phyloP scores from a whole-genome alignment of 2,329 filamentous ascomycete species.

The Aspergillus tanneri region DNA sequence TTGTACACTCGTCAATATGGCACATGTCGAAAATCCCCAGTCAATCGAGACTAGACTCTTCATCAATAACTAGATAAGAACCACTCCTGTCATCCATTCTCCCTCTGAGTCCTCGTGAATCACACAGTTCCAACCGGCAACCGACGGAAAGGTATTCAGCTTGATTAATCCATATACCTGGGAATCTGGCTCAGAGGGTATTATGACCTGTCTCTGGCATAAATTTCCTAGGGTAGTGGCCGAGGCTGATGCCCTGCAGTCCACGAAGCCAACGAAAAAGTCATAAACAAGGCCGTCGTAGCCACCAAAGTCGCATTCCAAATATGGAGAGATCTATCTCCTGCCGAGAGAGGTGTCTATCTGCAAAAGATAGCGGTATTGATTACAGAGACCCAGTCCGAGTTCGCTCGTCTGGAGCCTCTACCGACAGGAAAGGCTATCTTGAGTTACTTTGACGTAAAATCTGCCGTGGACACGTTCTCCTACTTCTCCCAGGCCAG shows the following conservation, averaged over 20 bases:
- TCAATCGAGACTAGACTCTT: slow-evolving; percentile 35
- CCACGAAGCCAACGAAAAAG: slow-evolving; percentile 32
- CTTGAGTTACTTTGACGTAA: slow-evolving; percentile 27
- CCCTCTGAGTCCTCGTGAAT: background rate
- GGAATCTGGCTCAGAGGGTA: slow-evolving; percentile 31
- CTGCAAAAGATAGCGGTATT: slow-evolving; percentile 35
- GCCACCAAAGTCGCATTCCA: slow-evolving; percentile 39
- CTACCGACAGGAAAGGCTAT: slow-evolving; percentile 39
- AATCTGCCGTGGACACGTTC: slow-evolving; percentile 23
- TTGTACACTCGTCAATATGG: background rate
- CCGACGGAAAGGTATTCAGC: slow-evolving; percentile 30
- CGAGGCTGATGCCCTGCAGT: too few species aligned
- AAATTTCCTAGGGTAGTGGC: too few species aligned
- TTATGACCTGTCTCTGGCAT: too few species aligned
- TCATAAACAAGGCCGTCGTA: slow-evolving; percentile 38
- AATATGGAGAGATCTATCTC: slow-evolving; percentile 39
- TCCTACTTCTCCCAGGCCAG: slow-evolving; percentile 30
- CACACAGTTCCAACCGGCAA: slow-evolving; percentile 28
- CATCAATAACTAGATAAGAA: slow-evolving; percentile 32
- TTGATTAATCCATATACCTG: slow-evolving; percentile 32
- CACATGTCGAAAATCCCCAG: slow-evolving; percentile 2
- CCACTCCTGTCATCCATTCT: background rate
- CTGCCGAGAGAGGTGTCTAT: slow-evolving; percentile 30
- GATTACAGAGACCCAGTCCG: slow-evolving; percentile 29
- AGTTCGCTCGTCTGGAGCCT: slow-evolving; percentile 38